These are phyloP conservation scores for Pneumocystis wakefieldiae DNA, from an alignment of 1,139 yeast genomes.

Conservation along the genomic window DNA sequence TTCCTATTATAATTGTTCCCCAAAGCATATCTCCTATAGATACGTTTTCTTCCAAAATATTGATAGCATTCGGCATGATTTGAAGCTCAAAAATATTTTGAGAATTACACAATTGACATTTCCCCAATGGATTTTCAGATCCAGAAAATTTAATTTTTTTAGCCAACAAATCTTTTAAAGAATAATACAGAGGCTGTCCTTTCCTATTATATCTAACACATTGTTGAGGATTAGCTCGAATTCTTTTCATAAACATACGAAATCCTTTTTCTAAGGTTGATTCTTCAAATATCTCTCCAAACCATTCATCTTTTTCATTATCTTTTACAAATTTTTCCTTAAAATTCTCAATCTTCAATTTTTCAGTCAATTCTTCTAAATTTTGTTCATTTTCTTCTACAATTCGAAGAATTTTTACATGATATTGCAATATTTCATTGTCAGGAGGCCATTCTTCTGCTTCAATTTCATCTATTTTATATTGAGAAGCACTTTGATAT, in stretches of 20 bases:
- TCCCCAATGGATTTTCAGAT: background rate
- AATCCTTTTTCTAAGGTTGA: conserved; percentile 44
- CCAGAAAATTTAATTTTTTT: background rate
- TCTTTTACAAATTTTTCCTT: conserved; percentile 7
- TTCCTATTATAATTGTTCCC: conserved; percentile 84
- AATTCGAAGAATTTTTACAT: background rate
- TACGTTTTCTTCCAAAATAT: conserved; percentile 49
- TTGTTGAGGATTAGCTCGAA: conserved; percentile 71
- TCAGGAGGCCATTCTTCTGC: conserved; percentile 1
- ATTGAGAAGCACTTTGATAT: background rate
- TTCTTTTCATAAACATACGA: conserved; percentile 58
- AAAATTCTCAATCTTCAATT: background rate
- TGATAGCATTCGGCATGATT: conserved; percentile 82
- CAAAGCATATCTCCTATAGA: conserved; percentile 38
- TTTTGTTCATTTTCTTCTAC: background rate
- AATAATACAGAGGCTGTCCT: background rate
- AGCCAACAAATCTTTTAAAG: background rate
- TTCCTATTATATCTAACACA: conserved; percentile 30
- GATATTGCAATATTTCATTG: background rate
- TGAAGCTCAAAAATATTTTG: conserved; percentile 66
- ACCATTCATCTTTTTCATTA: conserved; percentile 11
- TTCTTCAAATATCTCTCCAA: conserved; percentile 12
- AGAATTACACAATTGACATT: background rate
- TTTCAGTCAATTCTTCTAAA: background rate
- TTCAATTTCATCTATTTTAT: background rate